Conservation (phyloP, 1,284 basidiomycete genomes). For the Trametes sp. region DNA sequence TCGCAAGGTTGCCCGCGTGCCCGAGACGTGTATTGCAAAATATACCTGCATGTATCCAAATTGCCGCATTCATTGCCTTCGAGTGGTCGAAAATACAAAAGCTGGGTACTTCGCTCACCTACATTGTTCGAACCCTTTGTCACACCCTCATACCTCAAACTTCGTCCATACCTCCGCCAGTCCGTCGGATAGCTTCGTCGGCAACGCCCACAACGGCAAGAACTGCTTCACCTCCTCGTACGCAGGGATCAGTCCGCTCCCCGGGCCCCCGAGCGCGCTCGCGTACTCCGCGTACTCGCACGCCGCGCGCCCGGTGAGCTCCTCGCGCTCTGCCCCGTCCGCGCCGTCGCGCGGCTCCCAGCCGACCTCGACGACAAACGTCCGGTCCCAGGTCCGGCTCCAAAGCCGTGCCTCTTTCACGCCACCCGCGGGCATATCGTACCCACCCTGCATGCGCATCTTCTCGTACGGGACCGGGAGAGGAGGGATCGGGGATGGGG, state of each 20-base stretch:
- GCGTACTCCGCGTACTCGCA: conserved; percentile 79
- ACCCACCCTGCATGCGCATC: conserved; percentile 52
- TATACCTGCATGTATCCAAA: not conserved
- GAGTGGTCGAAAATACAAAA: no score
- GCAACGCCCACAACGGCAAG: conserved; percentile 72
- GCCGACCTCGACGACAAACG: conserved; percentile 62
- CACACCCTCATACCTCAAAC: no score
- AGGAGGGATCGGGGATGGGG: conserved; percentile 23
- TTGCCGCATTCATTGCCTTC: not conserved
- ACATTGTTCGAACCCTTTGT: no score
- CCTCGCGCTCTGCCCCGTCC: conserved; percentile 34
- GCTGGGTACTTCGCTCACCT: no score
- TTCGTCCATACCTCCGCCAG: conserved; percentile 64
- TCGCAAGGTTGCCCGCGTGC: no score
- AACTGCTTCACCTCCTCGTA: conserved; percentile 73
- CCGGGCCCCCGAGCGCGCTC: conserved; percentile 56
- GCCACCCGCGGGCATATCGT: conserved; percentile 50
- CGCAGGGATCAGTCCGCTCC: conserved; percentile 65
- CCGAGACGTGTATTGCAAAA: no score
- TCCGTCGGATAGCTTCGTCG: conserved; percentile 64
- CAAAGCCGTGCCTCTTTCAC: conserved; percentile 62
- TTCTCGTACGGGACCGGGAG: conserved; percentile 36
- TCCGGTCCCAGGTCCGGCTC: conserved; percentile 72
- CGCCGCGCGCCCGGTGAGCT: conserved; percentile 59
- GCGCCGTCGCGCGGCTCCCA: conserved; percentile 47